Conservation (phyloP, 208 protist genomes). For the Trypanosoma cruzi region DNA sequence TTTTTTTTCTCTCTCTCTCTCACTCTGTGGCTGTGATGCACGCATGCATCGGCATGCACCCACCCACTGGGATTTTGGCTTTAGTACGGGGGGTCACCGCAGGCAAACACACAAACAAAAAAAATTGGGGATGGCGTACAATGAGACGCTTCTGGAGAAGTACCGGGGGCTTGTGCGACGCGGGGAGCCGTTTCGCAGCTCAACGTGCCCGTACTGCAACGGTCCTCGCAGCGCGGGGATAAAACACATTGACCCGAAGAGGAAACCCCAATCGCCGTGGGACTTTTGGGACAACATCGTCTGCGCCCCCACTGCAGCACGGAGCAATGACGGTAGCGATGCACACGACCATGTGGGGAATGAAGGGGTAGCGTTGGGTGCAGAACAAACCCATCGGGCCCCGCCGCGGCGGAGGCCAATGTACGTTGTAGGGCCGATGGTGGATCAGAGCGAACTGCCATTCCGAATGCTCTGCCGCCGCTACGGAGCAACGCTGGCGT, state of each 20-base stretch:
- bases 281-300: constrained; percentile 70
- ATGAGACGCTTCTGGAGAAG: constrained; percentile 32
- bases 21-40: too few species aligned
- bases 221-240: constrained; percentile 44
- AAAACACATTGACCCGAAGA: constrained; percentile 65
- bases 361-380: background rate
- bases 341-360: background rate
- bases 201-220: constrained; percentile 77
- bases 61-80: too few species aligned
- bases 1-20: too few species aligned
- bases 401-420: constrained; percentile 24
- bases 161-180: constrained; percentile 28
- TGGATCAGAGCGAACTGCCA: constrained; percentile 91
- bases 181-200: constrained; percentile 36
- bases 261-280: constrained; percentile 53
- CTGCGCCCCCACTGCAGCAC: constrained; percentile 9
- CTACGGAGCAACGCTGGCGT: constrained; percentile 80
- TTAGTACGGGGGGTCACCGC: too few species aligned
- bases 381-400: background rate
- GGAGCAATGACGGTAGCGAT: background rate
- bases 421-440: constrained; percentile 92
- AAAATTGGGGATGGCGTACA: constrained; percentile 59
- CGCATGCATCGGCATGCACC: too few species aligned
- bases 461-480: constrained; percentile 89
- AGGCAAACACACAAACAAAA: too few species aligned